phyloP scores from a whole-genome alignment of 495 filamentous ascomycete genomes.

The Hyaloscypha variabilis region DNA sequence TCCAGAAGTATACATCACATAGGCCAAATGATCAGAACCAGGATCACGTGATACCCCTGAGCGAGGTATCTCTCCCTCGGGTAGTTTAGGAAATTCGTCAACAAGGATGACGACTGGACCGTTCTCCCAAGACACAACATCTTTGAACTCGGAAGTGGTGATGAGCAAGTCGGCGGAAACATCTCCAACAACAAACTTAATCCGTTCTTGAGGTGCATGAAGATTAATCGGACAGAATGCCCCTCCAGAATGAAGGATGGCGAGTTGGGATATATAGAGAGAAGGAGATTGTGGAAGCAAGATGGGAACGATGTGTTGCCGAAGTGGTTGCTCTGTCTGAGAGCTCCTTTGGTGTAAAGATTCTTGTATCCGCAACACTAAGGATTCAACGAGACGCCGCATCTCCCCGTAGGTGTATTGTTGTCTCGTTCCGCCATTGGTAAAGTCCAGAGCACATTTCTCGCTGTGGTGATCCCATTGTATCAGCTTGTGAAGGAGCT shows the following conservation, averaged over 20 bases:
- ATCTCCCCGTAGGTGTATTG: slow-evolving; percentile 29
- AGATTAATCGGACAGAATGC: slow-evolving; percentile 79
- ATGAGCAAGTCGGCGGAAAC: slow-evolving; percentile 61
- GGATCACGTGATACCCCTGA: neutral
- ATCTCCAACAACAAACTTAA: slow-evolving; percentile 74
- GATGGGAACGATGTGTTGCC: slow-evolving; percentile 64
- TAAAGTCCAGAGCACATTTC: slow-evolving; percentile 30
- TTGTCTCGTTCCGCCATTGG: slow-evolving; percentile 6
- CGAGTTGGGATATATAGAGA: slow-evolving; percentile 73
- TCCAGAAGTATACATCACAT: slow-evolving; percentile 91
- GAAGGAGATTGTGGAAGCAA: slow-evolving; percentile 69
- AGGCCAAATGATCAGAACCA: slow-evolving; percentile 59
- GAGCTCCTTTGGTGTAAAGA: neutral
- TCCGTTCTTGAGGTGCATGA: slow-evolving; percentile 70
- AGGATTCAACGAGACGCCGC: slow-evolving; percentile 14
- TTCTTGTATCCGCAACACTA: slow-evolving; percentile 19
- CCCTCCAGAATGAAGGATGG: slow-evolving; percentile 73
- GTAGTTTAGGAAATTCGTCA: slow-evolving; percentile 28
- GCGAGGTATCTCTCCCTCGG: neutral
- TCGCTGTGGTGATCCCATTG: slow-evolving; percentile 19
- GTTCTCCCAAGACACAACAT: slow-evolving; percentile 35
- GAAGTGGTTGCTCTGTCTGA: slow-evolving; percentile 1
- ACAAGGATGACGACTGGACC: slow-evolving; percentile 35
- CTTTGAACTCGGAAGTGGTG: slow-evolving; percentile 42
- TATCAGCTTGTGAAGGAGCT: slow-evolving; percentile 68